Evolutionary conservation across 176 grass and related monocot genomes (phyloP).

Genomic region (Zea luxurians): DNA sequence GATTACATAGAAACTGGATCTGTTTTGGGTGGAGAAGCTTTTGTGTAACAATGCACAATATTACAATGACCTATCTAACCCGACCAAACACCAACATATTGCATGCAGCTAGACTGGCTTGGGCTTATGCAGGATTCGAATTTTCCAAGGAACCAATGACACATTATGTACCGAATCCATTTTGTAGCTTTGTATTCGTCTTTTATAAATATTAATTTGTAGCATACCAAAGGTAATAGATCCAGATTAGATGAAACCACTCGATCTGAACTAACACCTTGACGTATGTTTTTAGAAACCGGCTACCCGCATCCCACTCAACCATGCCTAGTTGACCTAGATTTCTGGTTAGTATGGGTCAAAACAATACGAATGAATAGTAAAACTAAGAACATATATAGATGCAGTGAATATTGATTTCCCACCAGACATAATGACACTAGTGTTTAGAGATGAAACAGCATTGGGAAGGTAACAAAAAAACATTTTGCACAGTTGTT

Average conservation of each 20-base stretch:
- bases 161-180: not conserved
- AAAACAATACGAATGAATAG: not conserved
- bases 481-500: not conserved
- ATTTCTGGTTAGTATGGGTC: not conserved
- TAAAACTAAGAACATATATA: conserved; percentile 12
- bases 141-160: not conserved
- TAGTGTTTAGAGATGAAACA: not conserved
- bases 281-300: not conserved
- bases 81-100: not conserved
- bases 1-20: not conserved
- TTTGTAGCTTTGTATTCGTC: not conserved
- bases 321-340: not conserved
- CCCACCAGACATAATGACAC: not conserved
- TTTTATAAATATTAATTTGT: not conserved
- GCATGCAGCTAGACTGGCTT: not conserved
- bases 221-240: not conserved
- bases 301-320: not conserved
- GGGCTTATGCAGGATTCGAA: not conserved
- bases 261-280: not conserved
- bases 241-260: not conserved
- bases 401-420: not conserved
- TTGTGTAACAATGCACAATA: not conserved
- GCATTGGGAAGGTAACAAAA: not conserved
- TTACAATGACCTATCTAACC: not conserved
- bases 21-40: not conserved